Percentiles rank a stretch among this genome's conserved stretches.
Conservation (phyloP, 2,329 filamentous ascomycete species). For the Xylariaceae sp. region DNA sequence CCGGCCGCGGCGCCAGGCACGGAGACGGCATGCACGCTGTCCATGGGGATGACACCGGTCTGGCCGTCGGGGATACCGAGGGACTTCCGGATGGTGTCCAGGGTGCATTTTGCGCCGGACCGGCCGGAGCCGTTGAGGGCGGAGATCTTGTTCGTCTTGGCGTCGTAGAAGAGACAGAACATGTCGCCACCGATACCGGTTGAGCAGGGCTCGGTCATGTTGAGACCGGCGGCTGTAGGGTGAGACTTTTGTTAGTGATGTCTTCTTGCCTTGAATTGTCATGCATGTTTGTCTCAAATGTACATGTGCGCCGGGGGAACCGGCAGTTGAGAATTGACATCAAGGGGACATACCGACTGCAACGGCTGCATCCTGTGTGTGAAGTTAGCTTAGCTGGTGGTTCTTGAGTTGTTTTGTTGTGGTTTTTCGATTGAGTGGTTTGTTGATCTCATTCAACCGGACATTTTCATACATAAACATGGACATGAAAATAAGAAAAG, state of each 20-base stretch:
- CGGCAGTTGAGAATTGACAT: background rate
- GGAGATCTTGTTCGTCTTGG: constrained; percentile 71
- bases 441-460: too few relatives aligned
- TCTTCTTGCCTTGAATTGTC: too few relatives aligned
- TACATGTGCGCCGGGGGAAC: background rate
- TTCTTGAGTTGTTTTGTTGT: background rate
- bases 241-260: too few relatives aligned
- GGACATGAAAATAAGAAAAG: background rate
- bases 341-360: constrained; percentile 62
- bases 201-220: constrained; percentile 86
- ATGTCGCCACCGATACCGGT: constrained; percentile 97
- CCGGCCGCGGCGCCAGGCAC: constrained; percentile 87
- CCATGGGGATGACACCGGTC: constrained; percentile 62
- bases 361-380: constrained; percentile 78
- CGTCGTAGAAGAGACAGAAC: constrained; percentile 92
- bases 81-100: constrained; percentile 65
- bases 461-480: too few relatives aligned
- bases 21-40: constrained; percentile 74
- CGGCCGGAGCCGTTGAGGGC: constrained; percentile 94
- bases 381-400: background rate
- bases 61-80: constrained; percentile 56
- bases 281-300: background rate
- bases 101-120: constrained; percentile 60
- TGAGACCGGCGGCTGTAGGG: constrained; percentile 71
- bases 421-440: too few relatives aligned